These are phyloP conservation scores for Elsinoe batatas DNA, from an alignment of 2,329 filamentous ascomycete species.

Conservation along the genomic window DNA sequence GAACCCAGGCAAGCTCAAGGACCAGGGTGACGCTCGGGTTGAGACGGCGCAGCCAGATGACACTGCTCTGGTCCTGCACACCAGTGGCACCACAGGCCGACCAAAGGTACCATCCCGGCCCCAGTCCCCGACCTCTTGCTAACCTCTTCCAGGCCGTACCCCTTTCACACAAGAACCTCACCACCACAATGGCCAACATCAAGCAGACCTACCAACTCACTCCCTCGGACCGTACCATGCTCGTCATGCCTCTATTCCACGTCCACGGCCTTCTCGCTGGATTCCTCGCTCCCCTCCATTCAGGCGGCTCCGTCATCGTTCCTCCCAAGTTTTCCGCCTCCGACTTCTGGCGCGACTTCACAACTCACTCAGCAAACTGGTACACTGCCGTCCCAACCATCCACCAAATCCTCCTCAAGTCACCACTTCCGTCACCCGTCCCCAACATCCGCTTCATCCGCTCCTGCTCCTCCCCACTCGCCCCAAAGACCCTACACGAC, in stretches of 20 bases:
- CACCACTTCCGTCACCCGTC: constrained; percentile 55
- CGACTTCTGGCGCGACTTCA: constrained; percentile 75
- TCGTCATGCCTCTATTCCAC: constrained; percentile 87
- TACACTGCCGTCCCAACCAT: constrained; percentile 91
- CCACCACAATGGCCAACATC: constrained; percentile 63
- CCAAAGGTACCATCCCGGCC: constrained; percentile 75
- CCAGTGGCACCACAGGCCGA: constrained; percentile 72
- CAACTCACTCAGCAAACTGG: constrained; percentile 68
- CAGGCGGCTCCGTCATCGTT: constrained; percentile 70
- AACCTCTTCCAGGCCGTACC: constrained; percentile 54
- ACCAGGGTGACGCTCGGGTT: constrained; percentile 39
- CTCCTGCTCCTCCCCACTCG: constrained; percentile 75
- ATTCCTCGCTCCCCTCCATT: constrained; percentile 65
- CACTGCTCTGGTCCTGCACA: constrained; percentile 72
- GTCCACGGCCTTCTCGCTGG: constrained; percentile 80
- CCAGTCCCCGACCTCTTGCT: background rate
- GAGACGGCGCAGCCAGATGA: constrained; percentile 59
- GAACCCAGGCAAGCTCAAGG: constrained; percentile 57
- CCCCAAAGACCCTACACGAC: constrained; percentile 70
- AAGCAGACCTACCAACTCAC: constrained; percentile 65
- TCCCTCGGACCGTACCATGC: constrained; percentile 63
- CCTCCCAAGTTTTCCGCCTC: constrained; percentile 70
- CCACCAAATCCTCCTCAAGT: constrained; percentile 77
- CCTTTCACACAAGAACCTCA: constrained; percentile 70
- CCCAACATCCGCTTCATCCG: constrained; percentile 76